phyloP scores from a whole-genome alignment of 2,329 filamentous ascomycete species.

The Pseudocercospora ulei region DNA sequence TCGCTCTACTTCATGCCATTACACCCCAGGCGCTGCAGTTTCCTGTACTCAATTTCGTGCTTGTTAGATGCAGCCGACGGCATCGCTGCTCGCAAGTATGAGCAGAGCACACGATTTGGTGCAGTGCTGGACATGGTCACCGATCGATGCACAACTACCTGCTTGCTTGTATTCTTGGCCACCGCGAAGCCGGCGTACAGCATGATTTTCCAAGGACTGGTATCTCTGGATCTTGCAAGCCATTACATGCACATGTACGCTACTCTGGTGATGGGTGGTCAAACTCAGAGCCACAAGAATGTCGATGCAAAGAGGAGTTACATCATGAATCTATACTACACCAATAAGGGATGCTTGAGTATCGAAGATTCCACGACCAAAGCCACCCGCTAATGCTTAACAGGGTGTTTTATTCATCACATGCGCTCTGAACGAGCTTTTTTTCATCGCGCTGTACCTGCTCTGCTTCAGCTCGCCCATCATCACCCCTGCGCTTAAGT shows the following conservation, averaged over 20 bases:
- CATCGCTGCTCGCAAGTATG: constrained; percentile 73
- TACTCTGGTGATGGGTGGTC: constrained; percentile 75
- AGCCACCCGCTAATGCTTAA: constrained; percentile 15
- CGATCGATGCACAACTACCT: constrained; percentile 91
- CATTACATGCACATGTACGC: constrained; percentile 99
- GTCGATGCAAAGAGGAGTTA: constrained; percentile 79
- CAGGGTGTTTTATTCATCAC: constrained; percentile 84
- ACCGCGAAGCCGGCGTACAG: constrained; percentile 91
- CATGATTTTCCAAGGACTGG: constrained; percentile 86
- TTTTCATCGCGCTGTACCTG: constrained; percentile 97
- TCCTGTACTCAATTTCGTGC: constrained; percentile 87
- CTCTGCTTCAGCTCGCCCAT: constrained; percentile 90
- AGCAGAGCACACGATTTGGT: constrained; percentile 91
- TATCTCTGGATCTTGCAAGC: constrained; percentile 83
- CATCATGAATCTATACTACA: constrained; percentile 91
- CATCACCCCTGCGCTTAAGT: constrained; percentile 66
- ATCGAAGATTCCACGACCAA: constrained; percentile 21
- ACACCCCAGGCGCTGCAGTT: constrained; percentile 87
- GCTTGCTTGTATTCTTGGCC: constrained; percentile 84
- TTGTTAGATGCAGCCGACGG: constrained; percentile 92
- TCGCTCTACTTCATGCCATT: constrained; percentile 99
- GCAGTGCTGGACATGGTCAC: constrained; percentile 99
- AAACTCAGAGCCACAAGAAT: constrained; percentile 78
- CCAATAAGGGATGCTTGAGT: constrained; percentile 87
- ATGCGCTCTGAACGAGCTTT: constrained; percentile 85